A percentile compares a stretch with the other conserved stretches of the same genome.
phyloP scores from a whole-genome alignment of 495 filamentous ascomycete genomes.

The Neurospora sp. region DNA sequence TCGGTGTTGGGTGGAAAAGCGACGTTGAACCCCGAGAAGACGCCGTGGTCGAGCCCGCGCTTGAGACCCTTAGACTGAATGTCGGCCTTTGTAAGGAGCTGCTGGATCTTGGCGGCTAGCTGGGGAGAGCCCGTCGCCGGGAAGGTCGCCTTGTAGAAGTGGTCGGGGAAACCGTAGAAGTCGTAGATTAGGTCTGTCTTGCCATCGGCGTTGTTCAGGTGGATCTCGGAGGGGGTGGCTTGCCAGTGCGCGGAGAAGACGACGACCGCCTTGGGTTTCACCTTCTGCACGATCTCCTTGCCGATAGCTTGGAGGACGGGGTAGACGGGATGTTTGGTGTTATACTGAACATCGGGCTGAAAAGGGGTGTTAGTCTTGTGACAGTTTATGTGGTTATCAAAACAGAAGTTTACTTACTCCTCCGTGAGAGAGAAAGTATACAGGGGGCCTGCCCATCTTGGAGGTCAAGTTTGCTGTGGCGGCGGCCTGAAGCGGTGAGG shows the following conservation, averaged over 20 bases:
- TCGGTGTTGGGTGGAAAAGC: constrained; percentile 65
- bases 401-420: constrained; percentile 43
- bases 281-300: constrained; percentile 66
- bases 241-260: constrained; percentile 90
- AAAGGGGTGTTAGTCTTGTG: constrained; percentile 4
- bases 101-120: constrained; percentile 56
- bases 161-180: constrained; percentile 66
- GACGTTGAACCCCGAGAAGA: constrained; percentile 64
- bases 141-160: constrained; percentile 54
- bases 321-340: constrained; percentile 65
- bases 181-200: constrained; percentile 73
- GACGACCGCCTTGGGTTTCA: constrained; percentile 72
- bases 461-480: constrained; percentile 1
- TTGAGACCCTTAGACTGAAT: constrained; percentile 56
- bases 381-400: neutral
- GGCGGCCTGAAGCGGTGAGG: neutral
- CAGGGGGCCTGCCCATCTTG: constrained; percentile 38
- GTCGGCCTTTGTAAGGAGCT: constrained; percentile 44
- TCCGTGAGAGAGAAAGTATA: constrained; percentile 75
- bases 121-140: constrained; percentile 58
- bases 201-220: constrained; percentile 59
- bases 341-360: constrained; percentile 67
- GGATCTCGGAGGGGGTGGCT: constrained; percentile 43
- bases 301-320: constrained; percentile 58
- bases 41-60: constrained; percentile 72